phyloP scores from a whole-genome alignment of 1,284 basidiomycete genomes.

The Cystobasidium slooffiae region DNA sequence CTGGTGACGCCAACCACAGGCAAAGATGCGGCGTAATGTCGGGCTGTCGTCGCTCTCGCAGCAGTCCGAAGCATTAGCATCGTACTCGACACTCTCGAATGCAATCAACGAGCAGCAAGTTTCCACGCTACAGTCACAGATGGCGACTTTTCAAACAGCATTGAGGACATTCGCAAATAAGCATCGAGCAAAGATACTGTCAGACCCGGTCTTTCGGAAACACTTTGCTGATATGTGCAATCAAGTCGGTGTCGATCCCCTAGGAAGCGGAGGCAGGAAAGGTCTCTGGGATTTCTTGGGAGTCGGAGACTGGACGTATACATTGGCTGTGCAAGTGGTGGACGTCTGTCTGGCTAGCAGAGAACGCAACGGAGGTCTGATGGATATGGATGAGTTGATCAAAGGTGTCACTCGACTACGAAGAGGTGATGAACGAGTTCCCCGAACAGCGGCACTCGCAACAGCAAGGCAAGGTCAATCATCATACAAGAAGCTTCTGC shows the following conservation, averaged over 20 bases:
- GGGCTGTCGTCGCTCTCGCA: slow-evolving; percentile 62
- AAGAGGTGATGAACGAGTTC: slow-evolving; percentile 59
- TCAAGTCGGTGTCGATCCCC: slow-evolving; percentile 90
- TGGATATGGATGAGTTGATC: slow-evolving; percentile 84
- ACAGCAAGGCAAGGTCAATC: slow-evolving; percentile 13
- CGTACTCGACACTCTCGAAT: slow-evolving; percentile 78
- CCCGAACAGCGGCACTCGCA: slow-evolving; percentile 42
- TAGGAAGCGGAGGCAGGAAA: slow-evolving; percentile 66
- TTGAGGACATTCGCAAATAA: slow-evolving; percentile 78
- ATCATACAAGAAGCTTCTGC: not conserved
- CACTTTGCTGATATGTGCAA: slow-evolving; percentile 96
- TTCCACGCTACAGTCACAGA: slow-evolving; percentile 75
- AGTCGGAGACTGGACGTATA: slow-evolving; percentile 89
- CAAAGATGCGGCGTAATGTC: slow-evolving; percentile 60
- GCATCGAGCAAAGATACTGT: slow-evolving; percentile 82
- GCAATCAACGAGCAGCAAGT: slow-evolving; percentile 78
- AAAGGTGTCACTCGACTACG: slow-evolving; percentile 76
- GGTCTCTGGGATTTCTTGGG: slow-evolving; percentile 86
- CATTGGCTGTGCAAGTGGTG: slow-evolving; percentile 94
- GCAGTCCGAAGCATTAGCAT: slow-evolving; percentile 56
- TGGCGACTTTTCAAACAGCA: slow-evolving; percentile 80
- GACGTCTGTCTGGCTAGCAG: slow-evolving; percentile 92
- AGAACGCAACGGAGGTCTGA: slow-evolving; percentile 85
- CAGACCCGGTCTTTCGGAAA: slow-evolving; percentile 84
- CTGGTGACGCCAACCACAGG: not conserved